Evolutionary conservation across 257 asterid genomes (phyloP).

Genomic region (Solanum bulbocastanum): DNA sequence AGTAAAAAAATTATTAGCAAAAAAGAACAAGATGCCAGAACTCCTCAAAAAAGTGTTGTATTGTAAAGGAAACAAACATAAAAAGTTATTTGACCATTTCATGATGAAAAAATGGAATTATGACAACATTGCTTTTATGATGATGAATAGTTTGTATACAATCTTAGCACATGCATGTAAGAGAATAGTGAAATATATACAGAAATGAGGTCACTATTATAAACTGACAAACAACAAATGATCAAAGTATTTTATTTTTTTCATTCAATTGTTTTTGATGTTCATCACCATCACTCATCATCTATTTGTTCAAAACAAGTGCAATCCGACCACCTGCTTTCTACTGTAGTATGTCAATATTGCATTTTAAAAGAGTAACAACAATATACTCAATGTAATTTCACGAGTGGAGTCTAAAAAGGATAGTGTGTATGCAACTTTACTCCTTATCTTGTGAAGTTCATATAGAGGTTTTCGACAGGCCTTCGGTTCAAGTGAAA

Average conservation of each 20-base stretch:
- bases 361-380: neutral
- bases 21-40: neutral
- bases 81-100: neutral
- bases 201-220: neutral
- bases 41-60: neutral
- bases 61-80: neutral
- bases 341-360: neutral
- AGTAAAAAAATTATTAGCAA: neutral
- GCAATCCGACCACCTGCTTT: neutral
- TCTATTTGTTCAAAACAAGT: neutral
- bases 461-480: neutral
- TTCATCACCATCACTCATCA: neutral
- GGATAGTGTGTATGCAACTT: neutral
- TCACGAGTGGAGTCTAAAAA: rapidly evolving
- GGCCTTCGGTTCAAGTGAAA: neutral
- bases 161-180: neutral
- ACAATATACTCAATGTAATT: neutral
- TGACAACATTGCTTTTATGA: neutral
- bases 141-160: neutral
- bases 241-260: neutral
- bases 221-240: neutral
- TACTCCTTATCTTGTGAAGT: neutral
- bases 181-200: neutral
- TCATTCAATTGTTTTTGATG: neutral
- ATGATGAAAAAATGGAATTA: neutral